Conservation (phyloP, 805 yeast species). For the Maudiozyma pseudohumilis region DNA sequence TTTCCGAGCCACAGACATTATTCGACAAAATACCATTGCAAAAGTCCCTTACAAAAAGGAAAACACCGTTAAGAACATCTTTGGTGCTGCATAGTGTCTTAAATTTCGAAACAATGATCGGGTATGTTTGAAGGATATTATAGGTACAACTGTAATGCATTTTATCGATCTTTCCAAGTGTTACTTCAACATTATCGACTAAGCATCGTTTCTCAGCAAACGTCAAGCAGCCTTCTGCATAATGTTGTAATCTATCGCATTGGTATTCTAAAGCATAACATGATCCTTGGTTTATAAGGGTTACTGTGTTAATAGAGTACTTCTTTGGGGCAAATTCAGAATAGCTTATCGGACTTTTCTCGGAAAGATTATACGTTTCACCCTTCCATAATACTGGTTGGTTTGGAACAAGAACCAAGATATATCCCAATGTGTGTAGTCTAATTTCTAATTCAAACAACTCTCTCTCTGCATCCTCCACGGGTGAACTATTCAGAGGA, state of each 20-base stretch:
- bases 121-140: slow-evolving; percentile 52
- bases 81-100: slow-evolving; percentile 56
- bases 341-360: slow-evolving; percentile 14
- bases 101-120: slow-evolving; percentile 40
- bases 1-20: slow-evolving; percentile 43
- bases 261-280: slow-evolving; percentile 45
- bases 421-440: slow-evolving; percentile 42
- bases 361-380: slow-evolving; percentile 44
- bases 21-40: slow-evolving; percentile 62
- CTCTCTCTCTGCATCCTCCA: slow-evolving; percentile 27
- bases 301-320: slow-evolving; percentile 11
- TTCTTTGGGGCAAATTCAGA: slow-evolving; percentile 17
- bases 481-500: not conserved
- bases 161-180: slow-evolving; percentile 54
- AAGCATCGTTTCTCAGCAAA: slow-evolving; percentile 61
- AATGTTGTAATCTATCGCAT: slow-evolving; percentile 45
- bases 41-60: slow-evolving; percentile 70
- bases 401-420: slow-evolving; percentile 64
- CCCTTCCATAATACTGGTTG: slow-evolving; percentile 93
- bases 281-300: slow-evolving; percentile 45
- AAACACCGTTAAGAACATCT: slow-evolving; percentile 65
- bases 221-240: slow-evolving; percentile 45
- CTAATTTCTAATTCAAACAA: slow-evolving; percentile 19
- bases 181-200: slow-evolving; percentile 59
- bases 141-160: slow-evolving; percentile 59